Evolutionary conservation across 2,329 filamentous ascomycete genomes (phyloP).

Genomic region (Pyrenophora tritici-repentis): DNA sequence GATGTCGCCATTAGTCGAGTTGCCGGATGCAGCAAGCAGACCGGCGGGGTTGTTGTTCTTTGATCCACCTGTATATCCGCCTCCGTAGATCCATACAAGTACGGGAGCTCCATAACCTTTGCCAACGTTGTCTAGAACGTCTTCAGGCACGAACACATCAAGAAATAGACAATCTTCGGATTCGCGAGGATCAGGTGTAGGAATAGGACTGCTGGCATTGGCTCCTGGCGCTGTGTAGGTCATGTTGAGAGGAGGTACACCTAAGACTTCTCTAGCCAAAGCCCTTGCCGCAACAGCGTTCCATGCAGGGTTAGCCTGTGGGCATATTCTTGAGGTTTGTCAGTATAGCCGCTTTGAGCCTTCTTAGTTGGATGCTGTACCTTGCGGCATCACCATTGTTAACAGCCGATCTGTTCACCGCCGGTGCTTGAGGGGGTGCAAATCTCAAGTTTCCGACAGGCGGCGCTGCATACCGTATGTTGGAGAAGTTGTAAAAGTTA

Average conservation of each 20-base stretch:
- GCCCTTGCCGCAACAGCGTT: slow-evolving; percentile 38
- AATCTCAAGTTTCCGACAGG: slow-evolving; percentile 59
- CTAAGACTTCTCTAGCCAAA: slow-evolving; percentile 37
- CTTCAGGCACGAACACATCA: slow-evolving; percentile 53
- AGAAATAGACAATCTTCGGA: slow-evolving; percentile 57
- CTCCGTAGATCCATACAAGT: slow-evolving; percentile 57
- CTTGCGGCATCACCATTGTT: slow-evolving; percentile 50
- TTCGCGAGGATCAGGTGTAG: slow-evolving; percentile 31
- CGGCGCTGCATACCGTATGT: slow-evolving; percentile 62
- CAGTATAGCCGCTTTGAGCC: background rate
- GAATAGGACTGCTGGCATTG: slow-evolving; percentile 33
- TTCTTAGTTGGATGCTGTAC: slow-evolving; percentile 22
- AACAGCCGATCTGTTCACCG: slow-evolving; percentile 51
- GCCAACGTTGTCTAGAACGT: slow-evolving; percentile 42
- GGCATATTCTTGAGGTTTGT: slow-evolving; percentile 35
- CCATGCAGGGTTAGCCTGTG: slow-evolving; percentile 54
- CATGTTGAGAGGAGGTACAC: slow-evolving; percentile 33
- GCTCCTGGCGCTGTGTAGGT: slow-evolving; percentile 33
- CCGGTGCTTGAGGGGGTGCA: slow-evolving; percentile 52
- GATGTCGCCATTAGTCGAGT: slow-evolving; percentile 48
- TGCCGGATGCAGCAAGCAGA: slow-evolving; percentile 51
- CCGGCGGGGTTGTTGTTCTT: slow-evolving; percentile 49
- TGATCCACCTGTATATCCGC: slow-evolving; percentile 51
- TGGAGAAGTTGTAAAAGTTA: slow-evolving; percentile 60
- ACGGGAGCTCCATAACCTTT: slow-evolving; percentile 49